Evolutionary conservation across 345 rosid species (phyloP).

Genomic region (Luvunga scandens): DNA sequence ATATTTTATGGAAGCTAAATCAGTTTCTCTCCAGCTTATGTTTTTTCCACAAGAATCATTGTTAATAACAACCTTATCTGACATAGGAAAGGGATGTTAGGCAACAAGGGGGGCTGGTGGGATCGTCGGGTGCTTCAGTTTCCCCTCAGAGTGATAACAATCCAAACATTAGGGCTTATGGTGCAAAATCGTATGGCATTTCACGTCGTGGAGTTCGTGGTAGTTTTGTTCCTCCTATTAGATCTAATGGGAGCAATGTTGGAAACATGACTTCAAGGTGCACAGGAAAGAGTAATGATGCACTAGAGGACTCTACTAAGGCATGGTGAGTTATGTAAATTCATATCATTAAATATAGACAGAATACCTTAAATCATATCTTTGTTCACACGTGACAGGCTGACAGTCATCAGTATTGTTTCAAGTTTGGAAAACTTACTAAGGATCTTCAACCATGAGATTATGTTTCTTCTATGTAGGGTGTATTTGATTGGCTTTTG

Average conservation of each 20-base stretch:
- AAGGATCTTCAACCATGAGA: slow-evolving; percentile 14
- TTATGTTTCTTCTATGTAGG: background rate
- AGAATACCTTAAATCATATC: background rate
- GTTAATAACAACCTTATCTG: slow-evolving; percentile 21
- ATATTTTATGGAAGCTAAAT: slow-evolving; percentile 3
- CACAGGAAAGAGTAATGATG: slow-evolving; percentile 75
- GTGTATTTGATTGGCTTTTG: background rate
- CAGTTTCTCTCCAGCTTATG: slow-evolving; percentile 2
- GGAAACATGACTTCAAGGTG: slow-evolving; percentile 68
- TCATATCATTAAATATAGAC: background rate
- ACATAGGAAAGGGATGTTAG: slow-evolving; percentile 82
- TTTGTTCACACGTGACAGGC: background rate
- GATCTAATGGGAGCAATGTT: slow-evolving; percentile 53
- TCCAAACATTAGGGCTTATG: slow-evolving; percentile 47
- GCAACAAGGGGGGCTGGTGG: slow-evolving; percentile 60
- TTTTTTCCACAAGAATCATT: slow-evolving; percentile 11
- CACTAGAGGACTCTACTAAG: slow-evolving; percentile 78
- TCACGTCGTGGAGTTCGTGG: slow-evolving; percentile 75
- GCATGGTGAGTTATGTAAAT: slow-evolving; percentile 54
- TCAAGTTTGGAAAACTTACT: background rate
- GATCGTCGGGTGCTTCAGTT: slow-evolving; percentile 52
- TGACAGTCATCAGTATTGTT: too few relatives aligned
- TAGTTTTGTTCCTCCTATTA: slow-evolving; percentile 87
- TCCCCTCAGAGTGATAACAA: slow-evolving; percentile 64
- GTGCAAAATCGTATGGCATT: slow-evolving; percentile 57